phyloP scores from a whole-genome alignment of 2,329 filamentous ascomycete species.

The Epichloe uncinata region DNA sequence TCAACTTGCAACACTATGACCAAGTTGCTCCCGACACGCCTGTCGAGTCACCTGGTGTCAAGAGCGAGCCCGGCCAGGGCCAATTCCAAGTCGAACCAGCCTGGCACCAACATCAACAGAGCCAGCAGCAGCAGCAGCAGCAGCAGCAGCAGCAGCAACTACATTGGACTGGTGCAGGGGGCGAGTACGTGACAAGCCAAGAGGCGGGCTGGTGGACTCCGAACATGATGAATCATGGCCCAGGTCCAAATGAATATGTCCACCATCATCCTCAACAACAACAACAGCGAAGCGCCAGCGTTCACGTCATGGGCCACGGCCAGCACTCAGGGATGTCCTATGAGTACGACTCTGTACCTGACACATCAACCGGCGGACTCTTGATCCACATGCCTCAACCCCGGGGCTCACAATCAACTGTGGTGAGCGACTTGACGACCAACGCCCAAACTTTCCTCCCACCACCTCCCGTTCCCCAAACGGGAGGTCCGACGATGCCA shows the following conservation, averaged over 20 bases:
- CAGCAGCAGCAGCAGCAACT: constrained; percentile 12
- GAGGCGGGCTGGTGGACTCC: constrained; percentile 20
- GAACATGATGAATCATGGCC: constrained; percentile 12
- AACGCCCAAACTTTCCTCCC: constrained; percentile 23
- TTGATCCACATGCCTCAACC: constrained; percentile 43
- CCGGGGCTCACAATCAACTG: constrained; percentile 19
- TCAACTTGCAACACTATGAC: constrained; percentile 18
- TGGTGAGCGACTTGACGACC: constrained; percentile 22
- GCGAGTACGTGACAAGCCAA: constrained; percentile 14
- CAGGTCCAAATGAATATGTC: constrained; percentile 11
- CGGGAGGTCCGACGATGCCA: constrained; percentile 4
- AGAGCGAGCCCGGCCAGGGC: constrained; percentile 17
- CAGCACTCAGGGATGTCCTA: constrained; percentile 28
- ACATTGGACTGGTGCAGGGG: constrained; percentile 13
- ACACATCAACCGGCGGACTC: constrained; percentile 25
- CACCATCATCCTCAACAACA: not conserved
- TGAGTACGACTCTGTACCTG: constrained; percentile 22
- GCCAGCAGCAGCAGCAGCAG: constrained; percentile 13
- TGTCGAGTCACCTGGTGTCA: constrained; percentile 25
- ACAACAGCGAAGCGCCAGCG: constrained; percentile 16
- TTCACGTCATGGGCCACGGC: constrained; percentile 27
- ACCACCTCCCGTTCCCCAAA: constrained; percentile 13
- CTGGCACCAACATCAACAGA: constrained; percentile 12
- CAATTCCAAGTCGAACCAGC: constrained; percentile 10
- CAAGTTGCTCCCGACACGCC: constrained; percentile 23